These are phyloP conservation scores for Paramyrothecium roridum DNA, from an alignment of 2,329 filamentous ascomycete genomes.

Conservation along the genomic window DNA sequence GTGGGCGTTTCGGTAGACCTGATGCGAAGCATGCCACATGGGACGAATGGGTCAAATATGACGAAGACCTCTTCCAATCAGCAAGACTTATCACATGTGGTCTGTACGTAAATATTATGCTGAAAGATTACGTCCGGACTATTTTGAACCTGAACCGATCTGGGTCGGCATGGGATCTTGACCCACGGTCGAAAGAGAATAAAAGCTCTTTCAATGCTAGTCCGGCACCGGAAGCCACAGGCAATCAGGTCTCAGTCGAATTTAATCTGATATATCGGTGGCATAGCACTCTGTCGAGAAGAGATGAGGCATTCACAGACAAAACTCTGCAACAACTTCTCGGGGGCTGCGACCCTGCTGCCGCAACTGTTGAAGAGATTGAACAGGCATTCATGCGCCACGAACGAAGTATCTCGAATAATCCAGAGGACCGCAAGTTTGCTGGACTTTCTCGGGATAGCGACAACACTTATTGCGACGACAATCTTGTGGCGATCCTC, in stretches of 20 bases:
- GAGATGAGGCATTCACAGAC: slow-evolving; percentile 37
- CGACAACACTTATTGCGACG: slow-evolving; percentile 48
- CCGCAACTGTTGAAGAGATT: background rate
- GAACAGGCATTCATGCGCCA: background rate
- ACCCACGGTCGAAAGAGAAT: slow-evolving; percentile 21
- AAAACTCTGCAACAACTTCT: slow-evolving; percentile 2
- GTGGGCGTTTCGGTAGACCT: slow-evolving; percentile 10
- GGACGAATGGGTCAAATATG: slow-evolving; percentile 18
- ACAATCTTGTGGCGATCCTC: slow-evolving; percentile 53
- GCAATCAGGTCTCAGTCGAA: slow-evolving; percentile 49
- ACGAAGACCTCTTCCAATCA: slow-evolving; percentile 33
- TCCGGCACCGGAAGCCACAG: background rate
- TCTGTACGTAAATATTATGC: slow-evolving; percentile 49
- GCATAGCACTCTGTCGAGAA: slow-evolving; percentile 38
- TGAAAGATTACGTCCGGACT: slow-evolving; percentile 50
- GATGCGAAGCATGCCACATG: slow-evolving; percentile 37
- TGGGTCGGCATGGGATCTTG: slow-evolving; percentile 23
- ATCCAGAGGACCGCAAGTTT: slow-evolving; percentile 34
- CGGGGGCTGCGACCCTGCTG: background rate
- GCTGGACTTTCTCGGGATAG: slow-evolving; percentile 42
- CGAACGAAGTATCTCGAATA: background rate
- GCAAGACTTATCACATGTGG: slow-evolving; percentile 48
- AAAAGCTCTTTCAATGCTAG: slow-evolving; percentile 6
- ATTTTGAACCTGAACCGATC: slow-evolving; percentile 38
- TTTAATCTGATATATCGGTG: slow-evolving; percentile 53